Base-by-base conservation (phyloP, 352 stramenopile genomes). In the Peronospora destructor region DNA sequence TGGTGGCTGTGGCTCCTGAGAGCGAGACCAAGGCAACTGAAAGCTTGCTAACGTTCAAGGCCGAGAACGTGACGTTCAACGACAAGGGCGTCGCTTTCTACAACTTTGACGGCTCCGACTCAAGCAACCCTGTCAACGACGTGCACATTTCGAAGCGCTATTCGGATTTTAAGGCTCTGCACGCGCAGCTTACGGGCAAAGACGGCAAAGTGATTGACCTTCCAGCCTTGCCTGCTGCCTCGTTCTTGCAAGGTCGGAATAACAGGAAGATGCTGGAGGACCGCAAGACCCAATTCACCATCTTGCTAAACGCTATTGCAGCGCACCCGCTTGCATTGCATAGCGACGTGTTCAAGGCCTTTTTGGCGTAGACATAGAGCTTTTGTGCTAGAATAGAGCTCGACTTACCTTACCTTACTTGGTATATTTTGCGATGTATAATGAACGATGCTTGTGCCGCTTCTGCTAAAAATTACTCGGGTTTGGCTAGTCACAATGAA, bases 121-220 rank as follows among this genome's bases (percentile, higher is more conserved):
- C 46, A 6, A 45, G 55, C n/a, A 72, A 82, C 49, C 68, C 70
- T 10, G 61, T 65, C 21, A 70, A 77, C 48, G 67, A 81, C 28
- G 40, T 76, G 34, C 66, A 59, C 38, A 48, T 86, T 28, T 72
- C 66, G 16, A 90, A 90, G 59, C 78, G 78, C 44, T 90, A 78
- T 63, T 87, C 77, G 48, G 71, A 87, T 54, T 90, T 90, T 48
- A 87, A 87, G 68, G 41, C 60, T 5, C 60, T 90, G 21, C 66
- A 87, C 48, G 59, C 64, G 0, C 56, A 85, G 46, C 50, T 87
- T 25, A 45, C 51, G 23, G 71, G 59, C 59, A 66, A 68, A 41
- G 54, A 80, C 40, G 56, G 55, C 52, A 74, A 82, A 61, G 55
- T 72, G 47, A 62, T 54, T 4, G 69, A 72, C 23, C 64, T 89